Conservation (phyloP, 805 yeast genomes). For the Schizosaccharomyces japonicus region DNA sequence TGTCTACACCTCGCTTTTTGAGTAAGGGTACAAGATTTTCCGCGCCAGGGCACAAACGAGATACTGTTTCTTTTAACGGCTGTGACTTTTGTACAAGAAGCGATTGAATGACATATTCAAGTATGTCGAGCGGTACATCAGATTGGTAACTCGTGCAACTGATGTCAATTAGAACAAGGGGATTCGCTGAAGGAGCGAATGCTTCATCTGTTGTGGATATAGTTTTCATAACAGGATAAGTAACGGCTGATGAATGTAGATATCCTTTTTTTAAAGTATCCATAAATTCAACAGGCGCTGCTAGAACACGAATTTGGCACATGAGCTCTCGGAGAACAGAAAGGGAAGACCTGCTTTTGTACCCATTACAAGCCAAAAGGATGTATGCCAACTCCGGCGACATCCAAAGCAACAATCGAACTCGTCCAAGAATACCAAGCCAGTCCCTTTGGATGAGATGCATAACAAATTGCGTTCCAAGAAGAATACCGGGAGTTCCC, state of each 20-base stretch:
- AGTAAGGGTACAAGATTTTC: not conserved
- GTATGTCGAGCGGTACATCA: too few relatives aligned
- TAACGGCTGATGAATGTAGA: too few relatives aligned
- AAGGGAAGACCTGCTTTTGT: not conserved
- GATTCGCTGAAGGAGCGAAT: too few relatives aligned
- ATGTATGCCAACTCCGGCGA: not conserved
- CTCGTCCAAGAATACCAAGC: slow-evolving; percentile 2
- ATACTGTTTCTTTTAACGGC: not conserved
- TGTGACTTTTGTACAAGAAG: not conserved
- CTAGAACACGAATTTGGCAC: not conserved
- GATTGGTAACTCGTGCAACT: too few relatives aligned
- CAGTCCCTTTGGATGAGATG: not conserved
- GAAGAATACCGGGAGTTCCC: not conserved
- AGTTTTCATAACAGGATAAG: too few relatives aligned
- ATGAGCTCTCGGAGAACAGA: not conserved
- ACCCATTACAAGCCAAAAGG: not conserved
- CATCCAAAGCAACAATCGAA: not conserved
- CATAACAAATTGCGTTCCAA: not conserved
- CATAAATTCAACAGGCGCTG: not conserved
- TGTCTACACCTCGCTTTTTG: not conserved
- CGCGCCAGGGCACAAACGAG: not conserved
- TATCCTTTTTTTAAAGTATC: not conserved
- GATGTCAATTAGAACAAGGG: too few relatives aligned
- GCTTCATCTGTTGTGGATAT: too few relatives aligned
- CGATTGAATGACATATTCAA: not conserved